These are phyloP conservation scores for Rutstroemia sp. DNA, from an alignment of 2,329 filamentous ascomycete genomes.

Conservation along the genomic window DNA sequence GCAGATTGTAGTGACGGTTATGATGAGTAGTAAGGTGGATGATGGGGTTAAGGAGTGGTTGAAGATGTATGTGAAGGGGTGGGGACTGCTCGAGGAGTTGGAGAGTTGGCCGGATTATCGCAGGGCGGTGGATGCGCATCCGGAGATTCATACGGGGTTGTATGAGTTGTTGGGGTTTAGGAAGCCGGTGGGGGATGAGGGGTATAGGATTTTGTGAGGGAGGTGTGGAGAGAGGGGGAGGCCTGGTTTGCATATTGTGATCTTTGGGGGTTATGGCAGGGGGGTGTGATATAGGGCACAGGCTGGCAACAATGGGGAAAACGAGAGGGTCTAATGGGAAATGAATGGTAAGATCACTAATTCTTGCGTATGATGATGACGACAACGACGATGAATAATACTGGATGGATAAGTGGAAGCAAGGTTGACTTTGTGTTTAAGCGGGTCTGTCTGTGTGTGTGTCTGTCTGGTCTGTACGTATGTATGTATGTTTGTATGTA, in stretches of 20 bases:
- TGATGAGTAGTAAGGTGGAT: constrained; percentile 19
- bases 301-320: background rate
- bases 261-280: background rate
- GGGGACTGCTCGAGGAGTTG: background rate
- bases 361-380: background rate
- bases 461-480: background rate
- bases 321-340: background rate
- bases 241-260: background rate
- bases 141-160: constrained; percentile 12
- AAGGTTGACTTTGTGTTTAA: background rate
- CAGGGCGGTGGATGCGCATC: constrained; percentile 4
- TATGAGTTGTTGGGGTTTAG: constrained; percentile 13
- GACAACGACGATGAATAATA: too few species aligned
- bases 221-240: background rate
- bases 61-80: constrained; percentile 11
- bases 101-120: background rate
- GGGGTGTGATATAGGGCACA: background rate
- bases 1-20: constrained; percentile 14
- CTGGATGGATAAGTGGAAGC: too few species aligned
- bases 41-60: constrained; percentile 20
- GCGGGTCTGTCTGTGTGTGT: background rate
- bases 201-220: constrained; percentile 12
- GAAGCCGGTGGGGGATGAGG: constrained; percentile 6
- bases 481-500: background rate
- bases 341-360: background rate